Evolutionary conservation across 805 yeast genomes (phyloP).

Genomic region (Metschnikowia drakensbergensis): DNA sequence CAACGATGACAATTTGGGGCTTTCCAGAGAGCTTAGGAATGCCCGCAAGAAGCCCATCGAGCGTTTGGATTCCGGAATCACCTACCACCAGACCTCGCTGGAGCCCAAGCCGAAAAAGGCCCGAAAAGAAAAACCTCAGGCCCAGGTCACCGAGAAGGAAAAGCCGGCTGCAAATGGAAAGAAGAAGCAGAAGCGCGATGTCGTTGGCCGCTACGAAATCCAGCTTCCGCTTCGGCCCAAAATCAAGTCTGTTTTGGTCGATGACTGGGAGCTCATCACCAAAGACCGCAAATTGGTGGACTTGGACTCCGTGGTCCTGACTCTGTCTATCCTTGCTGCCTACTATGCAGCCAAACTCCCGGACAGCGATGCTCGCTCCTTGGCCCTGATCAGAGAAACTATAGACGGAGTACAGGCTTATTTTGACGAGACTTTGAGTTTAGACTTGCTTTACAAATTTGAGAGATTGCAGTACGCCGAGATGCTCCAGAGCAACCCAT

Average conservation of each 20-base stretch:
- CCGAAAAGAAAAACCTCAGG: conserved; percentile 7
- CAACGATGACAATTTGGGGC: conserved; percentile 62
- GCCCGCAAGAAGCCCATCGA: conserved; percentile 19
- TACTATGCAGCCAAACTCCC: conserved; percentile 37
- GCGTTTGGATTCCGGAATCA: conserved; percentile 13
- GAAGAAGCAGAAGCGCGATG: conserved; percentile 12
- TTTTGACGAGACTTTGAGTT: conserved; percentile 70
- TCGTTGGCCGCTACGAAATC: conserved; percentile 44
- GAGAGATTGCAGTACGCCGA: conserved; percentile 72
- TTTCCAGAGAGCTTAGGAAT: conserved; percentile 24
- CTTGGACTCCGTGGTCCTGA: conserved; percentile 58
- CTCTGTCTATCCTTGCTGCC: conserved; percentile 50
- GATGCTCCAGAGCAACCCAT: neutral
- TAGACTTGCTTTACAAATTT: conserved; percentile 65
- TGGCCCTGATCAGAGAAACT: conserved; percentile 55
- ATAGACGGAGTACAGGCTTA: conserved; percentile 64
- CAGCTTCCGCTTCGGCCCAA: conserved; percentile 56
- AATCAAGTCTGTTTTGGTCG: conserved; percentile 69
- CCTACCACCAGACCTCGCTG: conserved; percentile 5
- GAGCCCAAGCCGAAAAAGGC: conserved; percentile 4
- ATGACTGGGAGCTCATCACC: conserved; percentile 92
- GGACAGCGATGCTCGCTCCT: neutral
- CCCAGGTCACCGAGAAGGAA: conserved; percentile 5
- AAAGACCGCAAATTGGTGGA: conserved; percentile 68
- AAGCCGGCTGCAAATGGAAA: conserved; percentile 6